These are phyloP conservation scores for Backusella sp. DNA, from an alignment of 192 early-diverging fungal genomes.

Conservation along the genomic window DNA sequence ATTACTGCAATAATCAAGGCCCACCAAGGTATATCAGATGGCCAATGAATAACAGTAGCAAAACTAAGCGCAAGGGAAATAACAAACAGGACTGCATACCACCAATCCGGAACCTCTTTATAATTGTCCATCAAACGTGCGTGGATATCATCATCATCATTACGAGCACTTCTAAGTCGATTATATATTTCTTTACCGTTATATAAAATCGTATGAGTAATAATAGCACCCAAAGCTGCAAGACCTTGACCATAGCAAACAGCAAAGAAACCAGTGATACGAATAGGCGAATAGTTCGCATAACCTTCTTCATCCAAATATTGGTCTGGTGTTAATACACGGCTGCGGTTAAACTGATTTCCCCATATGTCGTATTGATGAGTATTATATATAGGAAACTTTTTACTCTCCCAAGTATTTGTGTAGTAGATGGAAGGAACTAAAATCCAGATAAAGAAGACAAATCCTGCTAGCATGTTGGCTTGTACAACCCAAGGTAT, in stretches of 20 bases:
- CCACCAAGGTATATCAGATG: constrained; percentile 63
- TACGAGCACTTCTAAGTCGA: constrained; percentile 57
- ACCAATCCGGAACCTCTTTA: constrained; percentile 75
- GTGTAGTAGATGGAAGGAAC: constrained; percentile 72
- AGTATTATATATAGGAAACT: constrained; percentile 69
- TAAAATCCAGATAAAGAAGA: constrained; percentile 75
- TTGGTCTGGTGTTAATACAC: constrained; percentile 56
- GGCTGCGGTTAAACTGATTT: constrained; percentile 50
- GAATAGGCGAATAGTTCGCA: constrained; percentile 57
- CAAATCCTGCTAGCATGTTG: constrained; percentile 70
- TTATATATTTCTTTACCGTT: constrained; percentile 66
- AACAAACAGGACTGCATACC: constrained; percentile 64
- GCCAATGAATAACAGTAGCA: constrained; percentile 45
- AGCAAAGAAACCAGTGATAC: constrained; percentile 68
- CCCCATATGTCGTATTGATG: constrained; percentile 57
- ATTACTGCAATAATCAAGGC: constrained; percentile 49
- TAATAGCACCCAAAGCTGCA: constrained; percentile 62
- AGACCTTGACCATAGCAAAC: constrained; percentile 67
- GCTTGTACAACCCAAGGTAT: constrained; percentile 72
- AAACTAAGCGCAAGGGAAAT: constrained; percentile 51
- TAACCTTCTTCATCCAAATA: constrained; percentile 57
- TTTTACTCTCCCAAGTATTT: constrained; percentile 50
- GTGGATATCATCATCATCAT: constrained; percentile 69
- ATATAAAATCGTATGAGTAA: constrained; percentile 62
- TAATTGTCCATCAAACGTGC: constrained; percentile 73